Evolutionary conservation across 768 basidiomycete genomes (phyloP).

Genomic region (Lactarius hengduanensis): DNA sequence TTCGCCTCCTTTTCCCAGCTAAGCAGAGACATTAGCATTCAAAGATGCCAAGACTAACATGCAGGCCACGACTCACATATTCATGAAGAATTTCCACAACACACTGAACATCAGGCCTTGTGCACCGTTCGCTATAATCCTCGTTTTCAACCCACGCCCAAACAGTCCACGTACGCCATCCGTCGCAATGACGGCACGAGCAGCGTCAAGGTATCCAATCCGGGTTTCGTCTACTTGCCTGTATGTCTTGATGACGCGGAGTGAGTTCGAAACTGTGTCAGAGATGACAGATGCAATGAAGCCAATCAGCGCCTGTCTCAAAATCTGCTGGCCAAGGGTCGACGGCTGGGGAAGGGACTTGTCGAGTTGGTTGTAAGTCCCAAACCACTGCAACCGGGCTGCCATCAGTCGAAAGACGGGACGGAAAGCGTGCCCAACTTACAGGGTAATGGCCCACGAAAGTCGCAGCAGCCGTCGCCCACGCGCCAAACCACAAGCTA

Average conservation of each 20-base stretch:
- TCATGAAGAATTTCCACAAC: slow-evolving; percentile 88
- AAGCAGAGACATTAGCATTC: neutral
- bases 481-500: slow-evolving; percentile 85
- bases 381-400: slow-evolving; percentile 61
- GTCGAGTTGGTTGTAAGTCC: slow-evolving; percentile 80
- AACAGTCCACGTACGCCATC: slow-evolving; percentile 84
- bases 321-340: slow-evolving; percentile 55
- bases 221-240: slow-evolving; percentile 83
- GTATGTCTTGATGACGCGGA: slow-evolving; percentile 95
- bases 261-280: slow-evolving; percentile 83
- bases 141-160: slow-evolving; percentile 85
- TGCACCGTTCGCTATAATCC: slow-evolving; percentile 86
- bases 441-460: slow-evolving; percentile 92
- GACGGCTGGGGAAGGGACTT: slow-evolving; percentile 56
- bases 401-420: neutral
- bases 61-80: slow-evolving; percentile 57
- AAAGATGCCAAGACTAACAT: neutral
- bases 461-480: slow-evolving; percentile 90
- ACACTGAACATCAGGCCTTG: slow-evolving; percentile 91
- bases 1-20: slow-evolving; percentile 20
- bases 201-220: slow-evolving; percentile 78
- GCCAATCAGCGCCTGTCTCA: slow-evolving; percentile 86
- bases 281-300: slow-evolving; percentile 84
- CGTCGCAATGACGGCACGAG: slow-evolving; percentile 64
- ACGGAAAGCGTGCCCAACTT: slow-evolving; percentile 29